Evolutionary conservation across 495 filamentous ascomycete genomes (phyloP), one percentile per base, ranked within the genome.

Genomic region (Talaromyces stipitatus): DNA sequence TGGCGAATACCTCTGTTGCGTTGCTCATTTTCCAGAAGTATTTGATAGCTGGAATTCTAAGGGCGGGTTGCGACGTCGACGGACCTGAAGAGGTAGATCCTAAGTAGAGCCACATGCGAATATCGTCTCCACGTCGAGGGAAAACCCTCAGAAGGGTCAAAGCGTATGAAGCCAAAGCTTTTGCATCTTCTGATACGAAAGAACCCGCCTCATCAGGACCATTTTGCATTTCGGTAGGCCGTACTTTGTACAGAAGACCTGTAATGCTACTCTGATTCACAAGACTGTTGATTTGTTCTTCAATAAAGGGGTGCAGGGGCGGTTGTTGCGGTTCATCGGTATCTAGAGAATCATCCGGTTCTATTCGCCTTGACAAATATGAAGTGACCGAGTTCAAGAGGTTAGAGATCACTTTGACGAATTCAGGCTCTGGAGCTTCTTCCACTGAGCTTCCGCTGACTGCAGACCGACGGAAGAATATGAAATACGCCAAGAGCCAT

Each of bases 71-170:
- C 16, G 61, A 72, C 18, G 78, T 78, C 2, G 59, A 30, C 12
- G 64, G 61, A 26, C 67, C 62, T 1, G 58, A 58, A 18, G 72
- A 71, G 10, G 88, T 85, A 28, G 91, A 91, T 0, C 90, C 87
- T 12, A 91, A 73, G 61, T 91, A 97, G 4, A 99, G 74, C 78
- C 94, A 95, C 90, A 97, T 95, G 1, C 92, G 86, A 52, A 97
- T 95, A 53, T 97, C 95, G 63, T 96, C 91, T 18, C 85, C 82
- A 36, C 83, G 79, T 8, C 81, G 77, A 18, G 92, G 94, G 61
- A 99, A 99, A 55, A 90, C 88, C 56, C 87, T 83, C 6, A 97
- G 71, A 8, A 99, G 71, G 12, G 89, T 94, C 41, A 97, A 75
- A 2, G 91, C 89, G 66, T 95, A 97, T 46, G 84, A 88, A 46